phyloP scores from a whole-genome alignment of 768 basidiomycete species.

The Tylopilus cervinicoccineus region DNA sequence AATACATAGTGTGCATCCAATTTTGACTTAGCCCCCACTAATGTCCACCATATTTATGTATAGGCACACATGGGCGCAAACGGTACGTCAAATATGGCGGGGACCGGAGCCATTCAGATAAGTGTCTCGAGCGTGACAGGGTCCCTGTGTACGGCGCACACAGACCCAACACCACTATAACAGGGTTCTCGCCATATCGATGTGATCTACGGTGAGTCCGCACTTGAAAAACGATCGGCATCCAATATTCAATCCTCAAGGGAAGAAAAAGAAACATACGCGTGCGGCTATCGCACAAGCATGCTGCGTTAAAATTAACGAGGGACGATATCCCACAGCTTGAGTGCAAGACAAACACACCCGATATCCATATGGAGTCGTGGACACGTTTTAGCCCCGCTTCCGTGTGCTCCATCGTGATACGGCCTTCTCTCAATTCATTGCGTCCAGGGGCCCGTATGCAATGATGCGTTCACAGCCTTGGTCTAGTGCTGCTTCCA shows the following conservation, averaged over 20 bases:
- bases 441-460: not conserved
- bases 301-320: not conserved
- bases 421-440: not conserved
- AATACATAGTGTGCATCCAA: not conserved
- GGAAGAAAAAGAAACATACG: not conserved
- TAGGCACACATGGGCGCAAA: not conserved
- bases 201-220: not conserved
- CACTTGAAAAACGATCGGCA: not conserved
- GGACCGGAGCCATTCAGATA: not conserved
- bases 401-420: conserved; percentile 10
- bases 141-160: not conserved
- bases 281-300: not conserved
- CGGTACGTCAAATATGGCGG: not conserved
- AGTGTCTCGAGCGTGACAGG: not conserved
- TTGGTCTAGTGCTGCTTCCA: not conserved
- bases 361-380: not conserved
- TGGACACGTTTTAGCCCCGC: conserved; percentile 4
- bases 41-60: conserved; percentile 8
- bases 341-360: not conserved
- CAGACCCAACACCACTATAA: not conserved
- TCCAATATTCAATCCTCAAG: not conserved
- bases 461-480: not conserved
- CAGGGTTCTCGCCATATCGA: not conserved
- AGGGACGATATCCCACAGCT: not conserved
- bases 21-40: not conserved